Evolutionary conservation across 306 rosid species (phyloP).

Genomic region (Lupinus albus): DNA sequence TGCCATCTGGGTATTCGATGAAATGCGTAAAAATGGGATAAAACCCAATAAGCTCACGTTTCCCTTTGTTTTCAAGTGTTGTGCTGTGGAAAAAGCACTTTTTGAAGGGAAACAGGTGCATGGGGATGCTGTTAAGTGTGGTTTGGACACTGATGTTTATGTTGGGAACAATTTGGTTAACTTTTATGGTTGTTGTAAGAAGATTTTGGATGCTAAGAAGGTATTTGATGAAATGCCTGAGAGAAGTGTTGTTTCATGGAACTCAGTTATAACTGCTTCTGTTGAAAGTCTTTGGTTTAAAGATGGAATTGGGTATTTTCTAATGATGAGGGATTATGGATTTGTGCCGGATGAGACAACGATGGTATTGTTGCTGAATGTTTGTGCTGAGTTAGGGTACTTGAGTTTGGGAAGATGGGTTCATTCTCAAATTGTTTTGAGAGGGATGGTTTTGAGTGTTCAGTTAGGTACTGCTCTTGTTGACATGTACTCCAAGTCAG

Average conservation of each 20-base stretch:
- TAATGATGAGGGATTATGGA: slow-evolving; percentile 63
- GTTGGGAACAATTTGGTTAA: slow-evolving; percentile 66
- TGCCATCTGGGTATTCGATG: slow-evolving; percentile 57
- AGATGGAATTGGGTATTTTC: slow-evolving; percentile 62
- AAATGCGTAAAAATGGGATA: slow-evolving; percentile 57
- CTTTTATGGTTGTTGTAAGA: slow-evolving; percentile 73
- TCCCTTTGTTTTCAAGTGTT: slow-evolving; percentile 75
- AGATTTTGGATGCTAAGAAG: slow-evolving; percentile 46
- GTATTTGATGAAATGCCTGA: slow-evolving; percentile 76
- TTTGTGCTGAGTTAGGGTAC: slow-evolving; percentile 77
- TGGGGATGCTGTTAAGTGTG: slow-evolving; percentile 59
- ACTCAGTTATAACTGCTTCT: slow-evolving; percentile 69
- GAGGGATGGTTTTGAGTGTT: slow-evolving; percentile 64
- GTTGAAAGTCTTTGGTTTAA: slow-evolving; percentile 59
- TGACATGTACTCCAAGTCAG: slow-evolving; percentile 88
- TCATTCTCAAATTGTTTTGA: slow-evolving; percentile 65
- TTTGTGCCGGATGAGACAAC: slow-evolving; percentile 83
- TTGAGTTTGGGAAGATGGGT: slow-evolving; percentile 76
- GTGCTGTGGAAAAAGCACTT: slow-evolving; percentile 50
- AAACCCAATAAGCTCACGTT: slow-evolving; percentile 69
- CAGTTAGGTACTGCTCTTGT: slow-evolving; percentile 82
- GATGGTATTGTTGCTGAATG: slow-evolving; percentile 73
- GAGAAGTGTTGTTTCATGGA: slow-evolving; percentile 82
- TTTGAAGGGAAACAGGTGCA: slow-evolving; percentile 70
- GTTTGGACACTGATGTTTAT: slow-evolving; percentile 71